Conservation (phyloP, 2,329 filamentous ascomycete species). For the Beauveria pseudobassiana region DNA sequence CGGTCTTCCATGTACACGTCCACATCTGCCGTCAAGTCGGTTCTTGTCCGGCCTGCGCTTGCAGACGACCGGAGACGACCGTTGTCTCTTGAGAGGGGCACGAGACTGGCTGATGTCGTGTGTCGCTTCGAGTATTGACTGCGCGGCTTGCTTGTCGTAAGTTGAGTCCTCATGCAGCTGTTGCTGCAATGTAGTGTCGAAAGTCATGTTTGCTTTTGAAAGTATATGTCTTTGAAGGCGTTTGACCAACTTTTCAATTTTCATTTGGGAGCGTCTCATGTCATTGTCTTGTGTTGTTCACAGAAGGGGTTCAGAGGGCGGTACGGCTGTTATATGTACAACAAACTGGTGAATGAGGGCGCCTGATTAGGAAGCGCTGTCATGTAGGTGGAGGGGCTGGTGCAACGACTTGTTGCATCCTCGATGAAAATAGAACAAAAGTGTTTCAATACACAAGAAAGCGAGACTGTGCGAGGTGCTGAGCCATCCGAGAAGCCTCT, state of each 20-base stretch:
- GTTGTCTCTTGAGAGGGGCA: slow-evolving; percentile 3
- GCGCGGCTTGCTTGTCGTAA: background rate
- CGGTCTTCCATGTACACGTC: background rate
- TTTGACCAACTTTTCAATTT: background rate
- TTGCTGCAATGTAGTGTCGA: background rate
- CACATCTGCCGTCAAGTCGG: background rate
- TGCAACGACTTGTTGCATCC: background rate
- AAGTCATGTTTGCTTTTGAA: background rate
- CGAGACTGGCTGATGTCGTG: background rate
- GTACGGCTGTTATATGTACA: background rate
- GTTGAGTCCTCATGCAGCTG: background rate
- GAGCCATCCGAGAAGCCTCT: background rate
- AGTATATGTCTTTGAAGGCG: background rate
- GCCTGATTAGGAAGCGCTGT: background rate
- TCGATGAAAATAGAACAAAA: background rate
- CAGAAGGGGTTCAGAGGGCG: background rate
- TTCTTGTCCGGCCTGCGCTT: background rate
- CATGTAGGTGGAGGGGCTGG: background rate
- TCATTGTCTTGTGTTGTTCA: background rate
- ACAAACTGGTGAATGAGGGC: background rate
- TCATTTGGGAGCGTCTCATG: background rate
- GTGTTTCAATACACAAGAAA: background rate
- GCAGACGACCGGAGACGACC: background rate
- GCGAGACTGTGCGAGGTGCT: background rate
- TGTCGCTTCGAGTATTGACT: background rate